Base-by-base conservation (phyloP, 1,284 basidiomycete genomes). In the Sporisorium sorghi region DNA sequence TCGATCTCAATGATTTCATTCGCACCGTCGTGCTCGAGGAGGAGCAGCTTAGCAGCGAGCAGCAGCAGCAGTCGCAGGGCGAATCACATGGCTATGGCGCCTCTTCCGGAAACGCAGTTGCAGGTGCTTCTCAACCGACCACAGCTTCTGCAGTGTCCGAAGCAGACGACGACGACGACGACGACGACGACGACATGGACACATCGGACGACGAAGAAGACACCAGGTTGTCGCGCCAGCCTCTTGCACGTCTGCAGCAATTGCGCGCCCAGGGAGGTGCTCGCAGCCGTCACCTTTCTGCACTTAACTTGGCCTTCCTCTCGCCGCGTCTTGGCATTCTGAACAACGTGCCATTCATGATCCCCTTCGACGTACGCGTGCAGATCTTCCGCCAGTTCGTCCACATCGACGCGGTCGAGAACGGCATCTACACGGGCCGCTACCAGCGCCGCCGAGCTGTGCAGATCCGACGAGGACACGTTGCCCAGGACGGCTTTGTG, bases 301-400 rank as follows among this genome's bases (percentile, higher is more conserved):
- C 89, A 23, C 91, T 91, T 76, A 90, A 91, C 9, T 85, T 92
- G 46, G 90, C 92, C 0, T 88, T 90, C 61, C 80, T 91, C 49
- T 92, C 92, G 7, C 96, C 95, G 0, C 90, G 94, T 4, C 88
- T 98, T 1, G 93, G 93, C 4, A 88, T 98, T 28, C 89, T 99
- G 54, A 94, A 97, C 86, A 95, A 97, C 84, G 92, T 98, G 55
- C 97, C 96, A 0, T 98, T 99, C 86, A 90, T 94, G 14, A 92
- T 99, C 62, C 96, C 95, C 0, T 99, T 99, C 85, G 91, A 92
- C 64, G 90, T 91, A 0, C 90, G 96, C 21, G 92, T 98, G 8
- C 88, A 90, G 46, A 94, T 98, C 48, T 97, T 98, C 86, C 59
- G 77, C 11, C 76, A 78, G 33, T 80, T 78, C 51, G 71, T 82